phyloP scores from a whole-genome alignment of 148 eudicot genomes.

The Chenopodium berlandieri region DNA sequence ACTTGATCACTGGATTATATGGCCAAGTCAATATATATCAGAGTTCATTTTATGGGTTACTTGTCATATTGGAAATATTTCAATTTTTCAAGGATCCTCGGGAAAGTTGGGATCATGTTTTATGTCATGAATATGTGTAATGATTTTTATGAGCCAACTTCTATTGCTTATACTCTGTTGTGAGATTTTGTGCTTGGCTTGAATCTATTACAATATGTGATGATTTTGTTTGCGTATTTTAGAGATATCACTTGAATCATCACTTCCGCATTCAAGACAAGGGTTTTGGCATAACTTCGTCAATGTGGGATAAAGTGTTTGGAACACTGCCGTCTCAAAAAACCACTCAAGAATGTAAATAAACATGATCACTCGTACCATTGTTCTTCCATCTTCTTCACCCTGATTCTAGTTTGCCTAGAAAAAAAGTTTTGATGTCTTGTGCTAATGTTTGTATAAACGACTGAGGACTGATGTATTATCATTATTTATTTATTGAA shows the following conservation, averaged over 20 bases:
- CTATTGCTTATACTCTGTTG: no score
- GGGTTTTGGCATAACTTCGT: constrained; percentile 89
- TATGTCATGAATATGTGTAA: no score
- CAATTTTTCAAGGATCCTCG: no score
- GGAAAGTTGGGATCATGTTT: no score
- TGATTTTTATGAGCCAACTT: no score
- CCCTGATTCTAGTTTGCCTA: constrained; percentile 7
- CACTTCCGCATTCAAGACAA: constrained; percentile 85
- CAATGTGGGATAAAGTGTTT: constrained; percentile 85
- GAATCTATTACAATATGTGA: neutral
- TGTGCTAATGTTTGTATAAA: constrained; percentile 29
- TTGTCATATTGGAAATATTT: no score
- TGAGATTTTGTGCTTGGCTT: no score
- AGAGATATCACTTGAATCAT: constrained; percentile 93
- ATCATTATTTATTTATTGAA: constrained; percentile 9
- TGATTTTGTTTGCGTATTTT: neutral
- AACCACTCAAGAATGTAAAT: constrained; percentile 41
- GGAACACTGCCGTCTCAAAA: constrained; percentile 81
- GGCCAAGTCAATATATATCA: no score
- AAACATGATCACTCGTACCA: constrained; percentile 11
- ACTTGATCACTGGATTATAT: no score
- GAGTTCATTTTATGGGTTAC: no score
- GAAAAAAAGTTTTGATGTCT: constrained; percentile 23
- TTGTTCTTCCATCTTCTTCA: constrained; percentile 19
- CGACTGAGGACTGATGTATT: neutral